Conservation (phyloP, 2,329 filamentous ascomycete genomes). For the Byssothecium circinans region DNA sequence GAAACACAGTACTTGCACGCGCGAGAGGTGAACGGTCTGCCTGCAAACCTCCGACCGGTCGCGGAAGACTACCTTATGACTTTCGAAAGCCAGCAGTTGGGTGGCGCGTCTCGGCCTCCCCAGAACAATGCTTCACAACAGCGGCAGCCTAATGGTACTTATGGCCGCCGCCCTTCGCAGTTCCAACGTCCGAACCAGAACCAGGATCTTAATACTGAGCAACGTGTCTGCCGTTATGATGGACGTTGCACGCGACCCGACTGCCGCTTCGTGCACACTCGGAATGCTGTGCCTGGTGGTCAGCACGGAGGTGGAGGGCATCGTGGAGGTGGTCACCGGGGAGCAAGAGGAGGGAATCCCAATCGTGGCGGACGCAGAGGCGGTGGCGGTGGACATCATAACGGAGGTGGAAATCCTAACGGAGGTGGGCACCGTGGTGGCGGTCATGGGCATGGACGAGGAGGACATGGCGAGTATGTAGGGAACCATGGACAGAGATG, state of each 20-base stretch:
- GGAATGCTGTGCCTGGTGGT: neutral
- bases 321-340: neutral
- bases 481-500: neutral
- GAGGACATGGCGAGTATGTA: neutral
- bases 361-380: neutral
- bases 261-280: slow-evolving; percentile 3
- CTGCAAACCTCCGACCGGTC: neutral
- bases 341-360: neutral
- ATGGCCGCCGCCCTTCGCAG: neutral
- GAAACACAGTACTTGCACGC: neutral
- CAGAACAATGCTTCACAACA: too few relatives aligned
- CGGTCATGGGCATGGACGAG: neutral
- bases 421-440: too few relatives aligned
- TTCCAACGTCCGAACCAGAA: neutral
- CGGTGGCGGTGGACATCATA: neutral
- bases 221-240: neutral
- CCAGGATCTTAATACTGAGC: neutral
- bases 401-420: neutral
- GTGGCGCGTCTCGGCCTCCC: too few relatives aligned
- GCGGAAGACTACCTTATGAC: neutral
- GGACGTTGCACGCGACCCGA: neutral
- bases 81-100: too few relatives aligned
- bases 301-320: neutral
- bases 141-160: too few relatives aligned
- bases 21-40: too few relatives aligned